phyloP scores from a whole-genome alignment of 345 rosid species.

The Lepidium africanum region DNA sequence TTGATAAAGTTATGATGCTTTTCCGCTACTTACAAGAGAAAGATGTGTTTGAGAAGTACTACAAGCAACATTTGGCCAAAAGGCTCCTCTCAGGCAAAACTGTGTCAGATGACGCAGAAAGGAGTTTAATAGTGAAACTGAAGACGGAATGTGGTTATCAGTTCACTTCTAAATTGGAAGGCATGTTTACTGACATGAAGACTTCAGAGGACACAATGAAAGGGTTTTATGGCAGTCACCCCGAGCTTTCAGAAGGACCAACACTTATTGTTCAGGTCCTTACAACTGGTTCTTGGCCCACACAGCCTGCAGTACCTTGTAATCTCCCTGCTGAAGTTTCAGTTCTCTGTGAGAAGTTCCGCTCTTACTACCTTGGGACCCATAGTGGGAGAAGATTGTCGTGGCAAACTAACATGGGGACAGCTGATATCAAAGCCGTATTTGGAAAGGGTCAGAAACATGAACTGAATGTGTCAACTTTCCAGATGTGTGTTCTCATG shows the following conservation, averaged over 20 bases:
- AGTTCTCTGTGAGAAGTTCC: conserved; percentile 84
- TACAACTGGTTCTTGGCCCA: conserved; percentile 97
- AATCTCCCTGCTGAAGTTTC: conserved; percentile 90
- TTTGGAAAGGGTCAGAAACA: conserved; percentile 98
- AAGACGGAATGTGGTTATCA: conserved; percentile 98
- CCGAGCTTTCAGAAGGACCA: conserved; percentile 80
- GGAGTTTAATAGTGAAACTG: conserved; percentile 90
- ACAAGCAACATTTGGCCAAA: conserved; percentile 96
- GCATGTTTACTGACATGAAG: conserved; percentile 99
- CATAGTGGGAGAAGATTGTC: conserved; percentile 91
- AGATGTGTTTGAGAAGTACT: conserved; percentile 95
- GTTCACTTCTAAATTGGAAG: conserved; percentile 94
- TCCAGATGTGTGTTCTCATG: conserved; percentile 97
- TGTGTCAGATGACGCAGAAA: conserved; percentile 90
- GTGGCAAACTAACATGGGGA: conserved; percentile 99
- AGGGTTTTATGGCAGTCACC: conserved; percentile 62
- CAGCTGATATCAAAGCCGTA: conserved; percentile 82
- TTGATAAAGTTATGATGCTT: conserved; percentile 98
- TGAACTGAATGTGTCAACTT: conserved; percentile 93
- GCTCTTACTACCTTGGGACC: conserved; percentile 89
- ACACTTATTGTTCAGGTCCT: conserved; percentile 88
- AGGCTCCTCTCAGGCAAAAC: conserved; percentile 93
- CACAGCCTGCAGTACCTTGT: conserved; percentile 75
- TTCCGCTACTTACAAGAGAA: conserved; percentile 99
- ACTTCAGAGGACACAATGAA: conserved; percentile 95